Base-by-base conservation (phyloP, 768 basidiomycete genomes). In the Chalciporus sphaerocephalus region DNA sequence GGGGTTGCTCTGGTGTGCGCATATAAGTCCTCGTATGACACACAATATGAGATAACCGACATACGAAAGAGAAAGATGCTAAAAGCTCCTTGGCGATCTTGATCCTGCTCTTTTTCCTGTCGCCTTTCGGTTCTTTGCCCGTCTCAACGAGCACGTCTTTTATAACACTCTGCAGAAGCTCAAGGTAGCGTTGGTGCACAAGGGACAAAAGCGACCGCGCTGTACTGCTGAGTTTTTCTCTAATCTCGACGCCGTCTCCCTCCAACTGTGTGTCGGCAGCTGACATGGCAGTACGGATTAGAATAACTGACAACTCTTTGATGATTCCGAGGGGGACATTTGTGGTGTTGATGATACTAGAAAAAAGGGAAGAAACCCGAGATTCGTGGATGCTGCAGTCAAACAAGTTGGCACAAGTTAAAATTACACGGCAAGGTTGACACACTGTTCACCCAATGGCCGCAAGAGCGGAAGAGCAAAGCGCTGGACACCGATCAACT, bases 121-220 rank as follows among this genome's bases (percentile, higher is more conserved):
- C 60, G 12, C 64, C 56, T 15, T 55, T 62, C 10, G 58, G 21
- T 11, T 48, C 52, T 61, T 43, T 68, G 4, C 21, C 5, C 16
- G 16, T 62, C 25, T 64, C 62, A 11, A 62, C 61, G 21, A 69
- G 56, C 4, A 74, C 42, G 3, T 64, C 59, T 5, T 75, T 67
- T 6, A 74, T 71, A 9, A 61, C 64, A 5, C 63, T 58, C 23
- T 72, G 71, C 38, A 89, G 68, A 3, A 76, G 51, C 0, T 66
- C 55, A 0, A 83, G 76, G 54, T 87, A 71, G 16, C 85, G 79
- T 53, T 90, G 90, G 42, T 85, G 77, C 10, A 91, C 61, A 20
- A 69, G 67, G 8, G 74, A 70, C 28, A 92, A 69, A 0, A 88
- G 56, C 10, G 61, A 53, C 3, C 66, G 61, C 22, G 59, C 61